phyloP scores from a whole-genome alignment of 2,329 filamentous ascomycete genomes.

The Colletotrichum melonis region DNA sequence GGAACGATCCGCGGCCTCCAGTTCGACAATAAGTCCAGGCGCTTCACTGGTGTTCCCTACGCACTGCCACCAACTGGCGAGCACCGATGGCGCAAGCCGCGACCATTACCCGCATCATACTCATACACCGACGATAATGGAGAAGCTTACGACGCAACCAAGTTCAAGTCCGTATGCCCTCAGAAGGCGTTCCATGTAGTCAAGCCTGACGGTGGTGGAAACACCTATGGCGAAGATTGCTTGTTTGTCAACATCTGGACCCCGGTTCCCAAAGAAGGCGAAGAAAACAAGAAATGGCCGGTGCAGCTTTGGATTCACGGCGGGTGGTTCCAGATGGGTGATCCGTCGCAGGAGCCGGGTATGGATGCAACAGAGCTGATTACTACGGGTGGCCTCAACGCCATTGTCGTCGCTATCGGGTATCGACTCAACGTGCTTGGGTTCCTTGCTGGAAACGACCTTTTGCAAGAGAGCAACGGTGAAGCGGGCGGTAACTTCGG shows the following conservation, averaged over 20 bases:
- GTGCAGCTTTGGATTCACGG: constrained; percentile 57
- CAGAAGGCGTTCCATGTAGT: constrained; percentile 47
- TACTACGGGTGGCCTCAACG: constrained; percentile 47
- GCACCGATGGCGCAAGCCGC: constrained; percentile 51
- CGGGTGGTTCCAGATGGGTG: constrained; percentile 60
- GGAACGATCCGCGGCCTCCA: constrained; percentile 48
- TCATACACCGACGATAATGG: constrained; percentile 42
- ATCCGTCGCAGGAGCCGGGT: constrained; percentile 53
- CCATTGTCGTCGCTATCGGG: constrained; percentile 57
- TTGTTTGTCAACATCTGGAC: constrained; percentile 61
- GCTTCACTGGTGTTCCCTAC: constrained; percentile 51
- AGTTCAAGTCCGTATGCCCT: constrained; percentile 50
- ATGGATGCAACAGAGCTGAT: constrained; percentile 58
- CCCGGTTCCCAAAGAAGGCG: constrained; percentile 45
- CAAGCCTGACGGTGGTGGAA: constrained; percentile 40
- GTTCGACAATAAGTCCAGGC: constrained; percentile 47
- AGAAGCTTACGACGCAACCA: constrained; percentile 49
- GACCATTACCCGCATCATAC: constrained; percentile 43
- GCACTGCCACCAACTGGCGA: constrained; percentile 51
- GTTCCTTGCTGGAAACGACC: constrained; percentile 55
- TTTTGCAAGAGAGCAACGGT: constrained; percentile 41
- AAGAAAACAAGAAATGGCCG: constrained; percentile 45
- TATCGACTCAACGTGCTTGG: constrained; percentile 61
- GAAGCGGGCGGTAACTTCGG: constrained; percentile 48
- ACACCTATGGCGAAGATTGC: constrained; percentile 57